These are phyloP conservation scores for Flagelloscypha sp. DNA, from an alignment of 768 basidiomycete species.

Conservation along the genomic window DNA sequence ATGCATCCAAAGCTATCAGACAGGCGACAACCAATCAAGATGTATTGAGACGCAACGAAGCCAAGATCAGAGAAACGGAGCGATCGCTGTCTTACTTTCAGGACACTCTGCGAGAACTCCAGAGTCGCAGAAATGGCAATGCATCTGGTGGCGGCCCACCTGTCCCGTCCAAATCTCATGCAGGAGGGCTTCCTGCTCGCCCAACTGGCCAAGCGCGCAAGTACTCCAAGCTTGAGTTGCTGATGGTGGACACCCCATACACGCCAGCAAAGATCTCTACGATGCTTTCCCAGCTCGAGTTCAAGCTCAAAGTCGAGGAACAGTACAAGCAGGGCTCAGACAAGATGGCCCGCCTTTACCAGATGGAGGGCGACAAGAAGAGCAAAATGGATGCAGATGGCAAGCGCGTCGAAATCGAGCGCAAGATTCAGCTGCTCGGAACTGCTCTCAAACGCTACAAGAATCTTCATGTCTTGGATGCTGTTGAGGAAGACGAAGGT, in stretches of 20 bases:
- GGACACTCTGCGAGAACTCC: slow-evolving; percentile 74
- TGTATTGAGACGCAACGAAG: slow-evolving; percentile 73
- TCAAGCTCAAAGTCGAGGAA: slow-evolving; percentile 96
- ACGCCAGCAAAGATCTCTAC: slow-evolving; percentile 93
- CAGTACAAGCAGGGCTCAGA: slow-evolving; percentile 98
- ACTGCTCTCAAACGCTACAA: slow-evolving; percentile 93
- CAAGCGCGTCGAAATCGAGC: slow-evolving; percentile 91
- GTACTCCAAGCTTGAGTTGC: slow-evolving; percentile 84
- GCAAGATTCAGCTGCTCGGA: slow-evolving; percentile 90
- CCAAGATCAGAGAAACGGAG: slow-evolving; percentile 81
- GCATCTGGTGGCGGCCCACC: slow-evolving; percentile 35
- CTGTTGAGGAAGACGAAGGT: slow-evolving; percentile 82
- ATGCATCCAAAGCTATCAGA: slow-evolving; percentile 70
- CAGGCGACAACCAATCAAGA: slow-evolving; percentile 83
- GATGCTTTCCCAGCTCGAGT: slow-evolving; percentile 98
- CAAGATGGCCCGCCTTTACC: slow-evolving; percentile 96
- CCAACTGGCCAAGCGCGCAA: no score
- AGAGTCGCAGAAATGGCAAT: slow-evolving; percentile 56
- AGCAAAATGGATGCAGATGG: slow-evolving; percentile 87
- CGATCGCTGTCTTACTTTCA: slow-evolving; percentile 82
- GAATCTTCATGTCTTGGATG: slow-evolving; percentile 89
- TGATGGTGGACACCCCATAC: slow-evolving; percentile 95
- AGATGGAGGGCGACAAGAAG: slow-evolving; percentile 96
- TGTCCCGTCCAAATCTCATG: slow-evolving; percentile 24
- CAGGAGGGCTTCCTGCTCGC: slow-evolving; percentile 9